Evolutionary conservation across 768 basidiomycete genomes (phyloP), one percentile per base, ranked within the genome.

Genomic region (Auriscalpium vulgare): DNA sequence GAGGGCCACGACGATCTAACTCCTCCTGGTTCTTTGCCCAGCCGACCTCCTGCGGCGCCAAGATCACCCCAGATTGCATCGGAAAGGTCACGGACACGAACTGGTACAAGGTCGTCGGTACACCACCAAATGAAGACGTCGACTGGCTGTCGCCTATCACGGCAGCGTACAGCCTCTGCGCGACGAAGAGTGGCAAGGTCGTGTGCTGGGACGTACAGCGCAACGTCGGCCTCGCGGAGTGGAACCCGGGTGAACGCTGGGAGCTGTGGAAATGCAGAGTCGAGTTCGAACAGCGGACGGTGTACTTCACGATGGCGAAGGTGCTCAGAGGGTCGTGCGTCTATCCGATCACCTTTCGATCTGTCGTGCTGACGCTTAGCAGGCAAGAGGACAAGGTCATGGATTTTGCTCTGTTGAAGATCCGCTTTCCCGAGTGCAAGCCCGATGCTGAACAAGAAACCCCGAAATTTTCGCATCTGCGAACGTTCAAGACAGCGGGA

Each of bases 61-160:
- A 29, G 29, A 29, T 29, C 29, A 29, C 29, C 29, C 29, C 29
- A 7, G 29, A 29, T 29, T 29, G 29, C 29, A 29, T 29, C 29
- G 29, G 29, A 29, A 29, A 29, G 29, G 29, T 29, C 29, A 43
- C 40, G 8, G 13, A 60, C 17, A 61, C 68, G 34, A 69, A 66
- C 37, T 88, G 86, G 86, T 88, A 84, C 72, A 86, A 80, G 59
- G 74, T 85, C 56, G 82, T 87, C 59, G 78, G 77, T 36, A 80
- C 83, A 2, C 85, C 85, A 0, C 83, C 84, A 1, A 70, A 77
- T 43, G 84, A 87, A 59, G 83, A 85, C 52, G 81, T 88, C 13
- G 86, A 88, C 59, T 88, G 85, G 86, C 70, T 88, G 6, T 85
- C 85, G 2, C 85, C 87, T 16, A 87, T 88, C 61, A 87, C 86